Conservation (phyloP, 1,284 basidiomycete genomes). For the Afroboletus lepidellus region DNA sequence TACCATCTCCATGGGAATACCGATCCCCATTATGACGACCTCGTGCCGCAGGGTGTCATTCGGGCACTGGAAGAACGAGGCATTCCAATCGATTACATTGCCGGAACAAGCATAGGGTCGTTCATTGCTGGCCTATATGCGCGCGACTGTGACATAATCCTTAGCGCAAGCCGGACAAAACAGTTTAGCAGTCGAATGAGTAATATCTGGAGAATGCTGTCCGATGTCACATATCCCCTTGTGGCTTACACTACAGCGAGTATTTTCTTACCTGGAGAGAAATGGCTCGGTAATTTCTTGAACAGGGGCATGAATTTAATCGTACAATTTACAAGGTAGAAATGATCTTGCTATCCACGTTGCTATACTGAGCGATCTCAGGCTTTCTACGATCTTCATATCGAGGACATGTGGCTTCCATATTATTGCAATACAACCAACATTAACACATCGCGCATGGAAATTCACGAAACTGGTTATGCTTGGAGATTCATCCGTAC, state of each 20-base stretch:
- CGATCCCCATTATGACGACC: slow-evolving; percentile 1
- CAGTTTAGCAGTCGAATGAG: slow-evolving; percentile 91
- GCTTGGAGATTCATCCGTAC: slow-evolving; percentile 86
- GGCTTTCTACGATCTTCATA: slow-evolving; percentile 92
- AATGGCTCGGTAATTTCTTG: slow-evolving; percentile 12
- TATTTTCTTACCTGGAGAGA: slow-evolving; percentile 22
- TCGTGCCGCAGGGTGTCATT: slow-evolving; percentile 68
- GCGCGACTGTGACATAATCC: slow-evolving; percentile 88
- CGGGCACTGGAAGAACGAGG: slow-evolving; percentile 89
- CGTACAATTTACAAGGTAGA: slow-evolving; percentile 80
- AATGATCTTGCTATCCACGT: not conserved
- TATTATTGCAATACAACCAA: slow-evolving; percentile 99
- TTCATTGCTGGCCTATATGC: slow-evolving; percentile 97
- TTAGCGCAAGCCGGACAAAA: slow-evolving; percentile 84
- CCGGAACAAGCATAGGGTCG: slow-evolving; percentile 88
- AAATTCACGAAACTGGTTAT: slow-evolving; percentile 95
- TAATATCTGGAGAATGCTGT: slow-evolving; percentile 92
- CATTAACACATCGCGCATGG: slow-evolving; percentile 95
- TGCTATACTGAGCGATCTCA: slow-evolving; percentile 28
- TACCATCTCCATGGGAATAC: slow-evolving; percentile 15
- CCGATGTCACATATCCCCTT: slow-evolving; percentile 95
- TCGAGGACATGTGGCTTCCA: slow-evolving; percentile 99
- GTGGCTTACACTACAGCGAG: slow-evolving; percentile 96
- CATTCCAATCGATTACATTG: slow-evolving; percentile 92
- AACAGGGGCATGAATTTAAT: slow-evolving; percentile 88